phyloP scores from a whole-genome alignment of 1,284 basidiomycete genomes.

The Ganoderma multipileum region DNA sequence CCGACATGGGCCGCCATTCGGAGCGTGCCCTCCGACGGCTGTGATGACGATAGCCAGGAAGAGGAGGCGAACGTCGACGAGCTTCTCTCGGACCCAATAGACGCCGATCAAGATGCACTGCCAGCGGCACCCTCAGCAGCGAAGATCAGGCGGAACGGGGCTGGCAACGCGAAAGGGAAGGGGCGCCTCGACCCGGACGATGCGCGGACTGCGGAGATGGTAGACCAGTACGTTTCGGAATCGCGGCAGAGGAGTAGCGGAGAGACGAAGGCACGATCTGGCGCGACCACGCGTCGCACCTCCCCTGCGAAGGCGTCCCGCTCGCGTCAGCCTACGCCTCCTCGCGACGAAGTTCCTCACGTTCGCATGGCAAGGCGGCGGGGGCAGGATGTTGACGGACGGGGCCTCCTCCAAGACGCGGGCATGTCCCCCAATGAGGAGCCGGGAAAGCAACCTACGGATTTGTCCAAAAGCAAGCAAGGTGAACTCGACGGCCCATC shows the following conservation, averaged over 20 bases:
- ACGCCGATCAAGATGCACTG: background rate
- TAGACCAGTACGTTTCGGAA: constrained; percentile 18
- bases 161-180: background rate
- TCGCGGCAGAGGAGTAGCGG: background rate
- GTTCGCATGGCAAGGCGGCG: constrained; percentile 3
- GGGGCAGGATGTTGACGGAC: constrained; percentile 14
- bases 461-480: background rate
- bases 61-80: constrained; percentile 29
- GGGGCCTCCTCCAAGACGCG: constrained; percentile 15
- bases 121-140: background rate
- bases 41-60: constrained; percentile 16
- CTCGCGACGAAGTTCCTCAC: background rate
- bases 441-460: background rate
- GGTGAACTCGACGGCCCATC: background rate
- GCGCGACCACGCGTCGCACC: background rate
- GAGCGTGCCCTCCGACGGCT: background rate
- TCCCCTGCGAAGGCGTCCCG: background rate
- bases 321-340: constrained; percentile 2
- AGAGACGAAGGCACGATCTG: background rate
- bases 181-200: constrained; percentile 31
- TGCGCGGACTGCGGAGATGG: constrained; percentile 28
- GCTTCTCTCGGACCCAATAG: constrained; percentile 25
- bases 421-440: constrained; percentile 23
- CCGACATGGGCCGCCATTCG: constrained; percentile 20
- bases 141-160: constrained; percentile 1